A percentile compares a stretch with the other conserved stretches of the same genome.
Conservation (phyloP, 345 rosid genomes). For the Schrenkiella parvula region DNA sequence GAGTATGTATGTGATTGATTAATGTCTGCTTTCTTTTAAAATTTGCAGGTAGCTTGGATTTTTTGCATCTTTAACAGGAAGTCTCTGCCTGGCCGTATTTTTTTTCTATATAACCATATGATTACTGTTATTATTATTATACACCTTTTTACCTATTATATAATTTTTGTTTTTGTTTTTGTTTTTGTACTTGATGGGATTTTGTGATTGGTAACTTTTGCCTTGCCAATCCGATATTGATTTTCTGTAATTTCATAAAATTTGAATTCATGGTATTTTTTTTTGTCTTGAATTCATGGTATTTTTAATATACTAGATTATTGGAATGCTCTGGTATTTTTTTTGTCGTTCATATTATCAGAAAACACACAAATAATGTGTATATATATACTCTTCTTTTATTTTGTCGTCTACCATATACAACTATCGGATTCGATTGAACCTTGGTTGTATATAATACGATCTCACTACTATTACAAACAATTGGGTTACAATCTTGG, state of each 20-base stretch:
- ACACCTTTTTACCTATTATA: constrained; percentile 9
- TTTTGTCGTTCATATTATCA: background rate
- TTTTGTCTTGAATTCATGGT: constrained; percentile 8
- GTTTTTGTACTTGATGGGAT: constrained; percentile 2
- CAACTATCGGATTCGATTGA: too few relatives aligned
- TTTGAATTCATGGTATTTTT: background rate
- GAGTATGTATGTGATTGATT: background rate
- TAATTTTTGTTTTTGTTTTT: constrained; percentile 12
- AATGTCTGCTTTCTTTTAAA: background rate
- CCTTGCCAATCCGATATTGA: background rate
- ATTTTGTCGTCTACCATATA: too few relatives aligned
- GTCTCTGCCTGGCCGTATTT: constrained; percentile 26
- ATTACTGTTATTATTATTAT: constrained; percentile 26
- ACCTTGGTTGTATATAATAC: too few relatives aligned
- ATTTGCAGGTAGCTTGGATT: constrained; percentile 8
- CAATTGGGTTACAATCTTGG: too few relatives aligned
- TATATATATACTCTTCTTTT: too few relatives aligned
- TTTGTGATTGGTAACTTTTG: constrained; percentile 6
- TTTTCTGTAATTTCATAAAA: constrained; percentile 20
- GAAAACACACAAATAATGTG: too few relatives aligned
- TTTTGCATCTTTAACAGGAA: constrained; percentile 14
- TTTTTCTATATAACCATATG: constrained; percentile 4
- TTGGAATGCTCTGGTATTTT: background rate
- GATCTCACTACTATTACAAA: too few relatives aligned
- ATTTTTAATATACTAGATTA: background rate